Conservation (phyloP, 2,329 filamentous ascomycete genomes). For the Huntiella decipiens region DNA sequence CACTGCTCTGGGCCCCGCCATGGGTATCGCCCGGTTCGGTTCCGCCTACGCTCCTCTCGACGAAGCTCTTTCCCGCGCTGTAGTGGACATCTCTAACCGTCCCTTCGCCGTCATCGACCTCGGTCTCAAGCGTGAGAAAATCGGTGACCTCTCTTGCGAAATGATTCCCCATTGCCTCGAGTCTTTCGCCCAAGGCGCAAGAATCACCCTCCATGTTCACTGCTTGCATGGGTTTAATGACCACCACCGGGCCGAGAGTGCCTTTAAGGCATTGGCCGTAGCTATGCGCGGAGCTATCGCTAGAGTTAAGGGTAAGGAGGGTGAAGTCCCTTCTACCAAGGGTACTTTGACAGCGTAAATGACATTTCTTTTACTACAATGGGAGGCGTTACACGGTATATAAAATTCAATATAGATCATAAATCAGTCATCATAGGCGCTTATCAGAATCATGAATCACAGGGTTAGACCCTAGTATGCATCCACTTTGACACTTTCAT, state of each 20-base stretch:
- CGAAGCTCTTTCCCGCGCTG: slow-evolving; percentile 81
- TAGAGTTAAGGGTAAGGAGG: slow-evolving; percentile 60
- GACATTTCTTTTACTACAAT: neutral
- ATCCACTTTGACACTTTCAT: no score
- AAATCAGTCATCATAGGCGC: no score
- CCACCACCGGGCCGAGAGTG: slow-evolving; percentile 88
- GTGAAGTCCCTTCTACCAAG: slow-evolving; percentile 91
- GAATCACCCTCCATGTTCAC: slow-evolving; percentile 88
- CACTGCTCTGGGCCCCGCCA: slow-evolving; percentile 53
- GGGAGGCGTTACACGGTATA: neutral
- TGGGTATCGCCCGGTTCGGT: slow-evolving; percentile 77
- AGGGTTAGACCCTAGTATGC: no score
- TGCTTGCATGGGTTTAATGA: slow-evolving; percentile 82
- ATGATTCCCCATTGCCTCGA: slow-evolving; percentile 95
- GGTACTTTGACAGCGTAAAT: slow-evolving; percentile 53
- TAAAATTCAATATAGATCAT: neutral
- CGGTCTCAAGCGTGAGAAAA: slow-evolving; percentile 74
- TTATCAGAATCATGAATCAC: no score
- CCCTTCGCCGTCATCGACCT: slow-evolving; percentile 72
- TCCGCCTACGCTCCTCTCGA: slow-evolving; percentile 85
- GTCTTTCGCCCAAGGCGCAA: slow-evolving; percentile 79
- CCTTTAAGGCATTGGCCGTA: slow-evolving; percentile 88
- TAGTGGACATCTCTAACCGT: slow-evolving; percentile 86
- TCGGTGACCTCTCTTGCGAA: slow-evolving; percentile 81
- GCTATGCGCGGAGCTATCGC: slow-evolving; percentile 62